Base-by-base conservation (phyloP, 2,329 filamentous ascomycete species). In the Hyphodiscus sp. region DNA sequence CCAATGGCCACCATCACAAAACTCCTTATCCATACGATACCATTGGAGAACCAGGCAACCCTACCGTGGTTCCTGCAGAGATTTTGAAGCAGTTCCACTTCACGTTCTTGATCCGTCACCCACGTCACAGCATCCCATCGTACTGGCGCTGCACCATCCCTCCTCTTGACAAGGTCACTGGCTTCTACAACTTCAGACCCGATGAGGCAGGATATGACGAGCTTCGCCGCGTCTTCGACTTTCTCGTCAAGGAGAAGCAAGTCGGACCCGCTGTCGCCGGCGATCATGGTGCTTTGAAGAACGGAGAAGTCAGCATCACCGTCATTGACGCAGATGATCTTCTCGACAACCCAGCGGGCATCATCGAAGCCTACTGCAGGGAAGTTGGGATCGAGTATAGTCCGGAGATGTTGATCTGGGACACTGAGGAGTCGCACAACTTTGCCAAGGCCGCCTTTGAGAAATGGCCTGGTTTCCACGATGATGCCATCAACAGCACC, bases 381-480 rank as follows among this genome's bases (percentile, higher is more conserved):
- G 86, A 85, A 61, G 88, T 91, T 15, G 90, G 86, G 23, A 77
- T 96, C 55, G 80, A 87, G 16, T 99, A 86, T 70, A 74, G 75
- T 45, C 81, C 83, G 0, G 75, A 81, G 15, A 96, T 97, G 91
- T 76, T 99, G 58, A 77, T 80, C 54, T 97, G 94, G 94, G 81
- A 87, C 58, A 83, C 85, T 26, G 83, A 86, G 50, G 85, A 87
- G 59, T 85, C 86, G 63, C 83, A 90, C 62, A 63, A 73, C 49
- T 75, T 80, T 57, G 92, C 91, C 2, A 77, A 79, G 61, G 78
- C 82, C 58, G 85, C 84, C 18, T 97, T 97, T 73, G 90, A 91
- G 73, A 97, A 99, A 75, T 97, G 94, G 94, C 87, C 85, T 62
- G 94, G 94, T 11, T 97, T 95, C 74, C 94, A 97, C 70, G 88